phyloP scores from a whole-genome alignment of 2,329 filamentous ascomycete genomes.

The Fusarium miscanthi region DNA sequence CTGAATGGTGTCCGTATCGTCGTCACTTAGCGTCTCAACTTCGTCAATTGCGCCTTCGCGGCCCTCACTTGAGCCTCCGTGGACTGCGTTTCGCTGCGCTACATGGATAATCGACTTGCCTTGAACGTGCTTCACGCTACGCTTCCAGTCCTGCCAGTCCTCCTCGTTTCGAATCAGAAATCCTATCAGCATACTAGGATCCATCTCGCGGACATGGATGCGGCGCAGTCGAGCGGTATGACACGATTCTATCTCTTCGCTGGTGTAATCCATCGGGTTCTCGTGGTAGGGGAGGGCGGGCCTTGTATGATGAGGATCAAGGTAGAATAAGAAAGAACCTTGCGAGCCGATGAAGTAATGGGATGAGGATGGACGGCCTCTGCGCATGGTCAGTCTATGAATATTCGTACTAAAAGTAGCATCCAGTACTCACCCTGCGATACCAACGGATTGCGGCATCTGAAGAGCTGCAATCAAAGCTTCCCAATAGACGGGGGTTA shows the following conservation, averaged over 20 bases:
- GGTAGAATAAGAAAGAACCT: constrained; percentile 87
- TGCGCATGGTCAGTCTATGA: constrained; percentile 51
- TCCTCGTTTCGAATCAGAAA: constrained; percentile 85
- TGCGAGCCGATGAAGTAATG: constrained; percentile 71
- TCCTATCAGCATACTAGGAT: constrained; percentile 96
- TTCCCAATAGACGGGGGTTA: constrained; percentile 95
- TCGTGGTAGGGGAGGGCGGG: constrained; percentile 74
- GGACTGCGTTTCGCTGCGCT: constrained; percentile 73
- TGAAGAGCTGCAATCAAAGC: constrained; percentile 87
- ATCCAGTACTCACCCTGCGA: constrained; percentile 79
- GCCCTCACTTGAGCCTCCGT: constrained; percentile 64
- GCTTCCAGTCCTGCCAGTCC: constrained; percentile 87
- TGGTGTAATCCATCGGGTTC: constrained; percentile 67
- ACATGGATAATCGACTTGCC: constrained; percentile 90
- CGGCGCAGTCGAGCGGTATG: constrained; percentile 87
- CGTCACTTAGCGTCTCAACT: constrained; percentile 88
- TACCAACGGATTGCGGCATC: constrained; percentile 92
- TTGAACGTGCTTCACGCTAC: constrained; percentile 77
- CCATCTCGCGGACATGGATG: constrained; percentile 90
- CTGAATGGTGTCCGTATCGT: constrained; percentile 61
- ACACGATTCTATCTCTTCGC: constrained; percentile 82
- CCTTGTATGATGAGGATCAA: constrained; percentile 91
- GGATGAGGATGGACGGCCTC: constrained; percentile 91
- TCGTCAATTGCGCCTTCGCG: constrained; percentile 84
- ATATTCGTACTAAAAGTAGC: neutral